Base-by-base conservation (phyloP, 495 filamentous ascomycete species). In the Neurospora tetraspora region DNA sequence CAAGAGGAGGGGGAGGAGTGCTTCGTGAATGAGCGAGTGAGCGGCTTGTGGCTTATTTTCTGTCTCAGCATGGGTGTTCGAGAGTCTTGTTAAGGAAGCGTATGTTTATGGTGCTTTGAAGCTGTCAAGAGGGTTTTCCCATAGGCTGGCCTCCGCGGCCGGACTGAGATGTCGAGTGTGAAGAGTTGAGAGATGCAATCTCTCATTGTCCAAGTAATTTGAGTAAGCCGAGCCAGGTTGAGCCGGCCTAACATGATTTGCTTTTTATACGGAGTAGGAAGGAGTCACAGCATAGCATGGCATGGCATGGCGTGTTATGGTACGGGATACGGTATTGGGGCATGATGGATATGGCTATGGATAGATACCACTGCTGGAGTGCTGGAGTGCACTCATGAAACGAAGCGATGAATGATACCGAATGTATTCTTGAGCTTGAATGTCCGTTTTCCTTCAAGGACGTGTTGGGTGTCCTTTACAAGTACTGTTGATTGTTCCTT, bases 1-100 rank as follows among this genome's bases (percentile, higher is more conserved):
- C 11, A 82, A 81, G 71, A 72, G 79, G 16, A 74, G 73, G 61
- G 78, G 74, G 14, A 68, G 74, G 71, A 36, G 53, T 9, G 75
- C 71, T 20, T 12, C 23, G 0, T 71, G 42, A 71, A 2, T 31
- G 5, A 34, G 8, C 6, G 53, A 4, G 27, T 4, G 53, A 61
- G 53, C 27, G 23, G 23, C 12, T 27, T 53, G 11, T 2, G 4
- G 9, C 27, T 61, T 34, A 2, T 61, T 18, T 31, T 31, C 1
- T 61, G 20, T 61, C 23, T 12, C 20, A 14, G 20, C 45, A 53
- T 5, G 20, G 10, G 45, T 23, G 12, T 53, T 6, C 0, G 6
- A 61, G 53, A 61, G 27, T 61, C 6, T 14, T 31, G 11, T 31
- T 59, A 2, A 59, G 23, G 23, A 2, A 59, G 47, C 11, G 27